Evolutionary conservation across 345 rosid species (phyloP).

Genomic region (Hypericum perforatum): DNA sequence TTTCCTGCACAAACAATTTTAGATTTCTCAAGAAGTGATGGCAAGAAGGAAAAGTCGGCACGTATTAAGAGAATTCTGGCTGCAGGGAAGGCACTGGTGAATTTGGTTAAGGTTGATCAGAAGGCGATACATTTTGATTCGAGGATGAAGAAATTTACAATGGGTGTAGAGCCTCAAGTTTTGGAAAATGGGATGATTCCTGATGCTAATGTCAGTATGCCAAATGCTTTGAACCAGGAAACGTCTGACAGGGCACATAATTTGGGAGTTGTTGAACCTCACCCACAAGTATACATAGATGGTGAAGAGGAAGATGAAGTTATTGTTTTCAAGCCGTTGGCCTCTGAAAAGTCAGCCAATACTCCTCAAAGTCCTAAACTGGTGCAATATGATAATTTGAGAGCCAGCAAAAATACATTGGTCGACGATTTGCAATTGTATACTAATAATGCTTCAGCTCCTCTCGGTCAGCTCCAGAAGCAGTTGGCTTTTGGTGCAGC

Average conservation of each 20-base stretch:
- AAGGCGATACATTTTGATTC: slow-evolving; percentile 56
- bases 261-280: too few relatives aligned
- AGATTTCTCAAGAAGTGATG: slow-evolving; percentile 69
- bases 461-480: slow-evolving; percentile 33
- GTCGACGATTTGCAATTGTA: slow-evolving; percentile 31
- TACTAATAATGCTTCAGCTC: slow-evolving; percentile 26
- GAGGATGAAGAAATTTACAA: slow-evolving; percentile 53
- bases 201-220: slow-evolving; percentile 20
- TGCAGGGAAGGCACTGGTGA: slow-evolving; percentile 71
- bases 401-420: slow-evolving; percentile 28
- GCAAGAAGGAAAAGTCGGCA: slow-evolving; percentile 51
- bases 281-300: slow-evolving; percentile 26
- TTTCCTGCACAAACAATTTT: slow-evolving; percentile 79
- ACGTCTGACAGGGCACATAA: slow-evolving; percentile 15
- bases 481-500: slow-evolving; percentile 30
- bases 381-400: slow-evolving; percentile 35
- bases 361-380: slow-evolving; percentile 24
- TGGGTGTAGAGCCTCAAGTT: slow-evolving; percentile 46
- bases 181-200: slow-evolving; percentile 25
- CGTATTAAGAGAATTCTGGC: slow-evolving; percentile 73
- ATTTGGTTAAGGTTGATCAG: slow-evolving; percentile 48
- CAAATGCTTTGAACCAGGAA: slow-evolving; percentile 27
- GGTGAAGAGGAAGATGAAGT: slow-evolving; percentile 90
- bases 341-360: slow-evolving; percentile 47
- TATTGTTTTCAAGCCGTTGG: slow-evolving; percentile 81